Conservation (phyloP, 75 land plant genomes). For the Selaginella tamariscina region DNA sequence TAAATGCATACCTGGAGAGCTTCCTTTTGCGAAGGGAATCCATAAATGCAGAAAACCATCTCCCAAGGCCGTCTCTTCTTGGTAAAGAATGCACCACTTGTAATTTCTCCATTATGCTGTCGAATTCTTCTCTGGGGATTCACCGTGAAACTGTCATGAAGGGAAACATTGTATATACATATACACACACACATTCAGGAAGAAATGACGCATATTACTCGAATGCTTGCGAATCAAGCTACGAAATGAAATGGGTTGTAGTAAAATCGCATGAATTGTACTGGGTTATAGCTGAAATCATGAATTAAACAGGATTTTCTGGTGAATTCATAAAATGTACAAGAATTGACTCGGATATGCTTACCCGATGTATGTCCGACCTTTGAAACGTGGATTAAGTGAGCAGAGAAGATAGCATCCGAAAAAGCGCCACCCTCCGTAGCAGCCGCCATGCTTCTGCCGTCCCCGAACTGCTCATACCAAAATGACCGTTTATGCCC, state of each 20-base stretch:
- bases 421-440: constrained; percentile 30
- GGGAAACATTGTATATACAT: too few relatives aligned
- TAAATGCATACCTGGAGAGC: constrained; percentile 42
- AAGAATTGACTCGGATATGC: not conserved
- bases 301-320: too few relatives aligned
- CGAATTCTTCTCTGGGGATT: constrained; percentile 66
- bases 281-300: too few relatives aligned
- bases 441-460: not conserved
- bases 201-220: too few relatives aligned
- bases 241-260: too few relatives aligned
- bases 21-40: constrained; percentile 61
- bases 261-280: too few relatives aligned
- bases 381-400: constrained; percentile 53
- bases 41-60: constrained; percentile 79
- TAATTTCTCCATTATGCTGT: constrained; percentile 82
- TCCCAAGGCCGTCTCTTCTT: constrained; percentile 76
- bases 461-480: not conserved
- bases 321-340: not conserved
- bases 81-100: constrained; percentile 52
- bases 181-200: too few relatives aligned
- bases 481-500: not conserved
- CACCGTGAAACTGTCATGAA: constrained; percentile 51
- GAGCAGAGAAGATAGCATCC: constrained; percentile 73
- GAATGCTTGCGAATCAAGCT: too few relatives aligned
- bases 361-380: constrained; percentile 71